A percentile compares a stretch with the other conserved stretches of the same genome.
These are phyloP conservation scores for Lentithecium fluviatile DNA, from an alignment of 495 filamentous ascomycete species.

Conservation along the genomic window DNA sequence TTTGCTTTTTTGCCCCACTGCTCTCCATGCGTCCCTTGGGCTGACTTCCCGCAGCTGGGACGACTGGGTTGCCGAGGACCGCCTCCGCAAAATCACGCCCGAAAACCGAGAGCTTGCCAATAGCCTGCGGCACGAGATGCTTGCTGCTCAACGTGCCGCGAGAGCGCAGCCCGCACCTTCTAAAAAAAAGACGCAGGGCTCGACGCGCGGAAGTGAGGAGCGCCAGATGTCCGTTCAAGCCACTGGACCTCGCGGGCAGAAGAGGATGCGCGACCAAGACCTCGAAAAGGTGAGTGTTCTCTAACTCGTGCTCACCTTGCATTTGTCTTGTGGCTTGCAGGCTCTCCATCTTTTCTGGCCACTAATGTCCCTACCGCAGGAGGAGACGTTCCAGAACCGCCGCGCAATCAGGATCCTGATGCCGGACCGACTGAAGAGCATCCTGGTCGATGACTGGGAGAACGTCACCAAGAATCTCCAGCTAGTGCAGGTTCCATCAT, in stretches of 20 bases:
- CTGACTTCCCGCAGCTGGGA: slow-evolving; percentile 67
- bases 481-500: slow-evolving; percentile 78
- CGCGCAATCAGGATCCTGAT: slow-evolving; percentile 79
- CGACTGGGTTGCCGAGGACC: slow-evolving; percentile 95
- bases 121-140: slow-evolving; percentile 61
- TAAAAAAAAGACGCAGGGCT: slow-evolving; percentile 64
- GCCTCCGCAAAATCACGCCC: slow-evolving; percentile 88
- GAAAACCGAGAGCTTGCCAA: slow-evolving; percentile 87
- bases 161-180: slow-evolving; percentile 38
- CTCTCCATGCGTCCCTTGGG: neutral
- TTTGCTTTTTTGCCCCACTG: neutral
- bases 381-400: slow-evolving; percentile 75
- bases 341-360: neutral
- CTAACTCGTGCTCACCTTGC: no score
- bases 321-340: neutral
- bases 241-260: slow-evolving; percentile 60
- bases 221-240: slow-evolving; percentile 62
- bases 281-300: slow-evolving; percentile 71
- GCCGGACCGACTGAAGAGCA: slow-evolving; percentile 81
- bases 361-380: slow-evolving; percentile 52
- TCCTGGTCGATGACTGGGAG: slow-evolving; percentile 98
- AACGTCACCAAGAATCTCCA: slow-evolving; percentile 92
- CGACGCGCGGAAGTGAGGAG: slow-evolving; percentile 83
- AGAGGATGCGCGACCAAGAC: slow-evolving; percentile 75
- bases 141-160: slow-evolving; percentile 49